Conservation (phyloP, 2,329 filamentous ascomycete genomes). For the Venturia oleaginea region DNA sequence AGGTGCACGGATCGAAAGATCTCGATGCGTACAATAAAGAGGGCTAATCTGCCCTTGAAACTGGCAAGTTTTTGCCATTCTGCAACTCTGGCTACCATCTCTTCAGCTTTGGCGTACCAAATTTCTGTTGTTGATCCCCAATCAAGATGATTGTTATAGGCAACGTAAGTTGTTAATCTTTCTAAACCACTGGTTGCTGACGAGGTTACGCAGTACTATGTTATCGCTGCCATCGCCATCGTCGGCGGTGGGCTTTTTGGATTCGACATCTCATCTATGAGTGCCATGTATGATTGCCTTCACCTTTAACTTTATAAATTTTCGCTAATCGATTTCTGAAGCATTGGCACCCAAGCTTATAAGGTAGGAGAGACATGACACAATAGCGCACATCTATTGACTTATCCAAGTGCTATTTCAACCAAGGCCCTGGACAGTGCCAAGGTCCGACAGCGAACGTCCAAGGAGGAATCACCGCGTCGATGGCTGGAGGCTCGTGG, state of each 20-base stretch:
- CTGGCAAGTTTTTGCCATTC: neutral
- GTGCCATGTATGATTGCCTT: constrained; percentile 27
- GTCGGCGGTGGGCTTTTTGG: constrained; percentile 64
- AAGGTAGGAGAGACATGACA: constrained; percentile 20
- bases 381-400: neutral
- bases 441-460: constrained; percentile 44
- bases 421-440: constrained; percentile 43
- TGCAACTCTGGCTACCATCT: neutral
- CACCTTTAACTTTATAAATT: constrained; percentile 18
- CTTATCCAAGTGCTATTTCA: constrained; percentile 52
- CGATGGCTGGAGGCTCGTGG: constrained; percentile 64
- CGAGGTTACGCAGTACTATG: constrained; percentile 29
- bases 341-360: constrained; percentile 57
- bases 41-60: neutral
- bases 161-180: neutral
- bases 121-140: neutral
- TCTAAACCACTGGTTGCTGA: neutral
- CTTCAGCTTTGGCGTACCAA: neutral
- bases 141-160: constrained; percentile 1
- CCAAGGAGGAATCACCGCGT: constrained; percentile 61
- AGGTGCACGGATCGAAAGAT: neutral
- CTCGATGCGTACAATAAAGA: neutral
- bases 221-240: constrained; percentile 48
- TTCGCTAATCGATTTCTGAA: constrained; percentile 15
- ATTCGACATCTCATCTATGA: constrained; percentile 72